Base-by-base conservation (phyloP, 768 basidiomycete genomes). In the Mycena polygramma region DNA sequence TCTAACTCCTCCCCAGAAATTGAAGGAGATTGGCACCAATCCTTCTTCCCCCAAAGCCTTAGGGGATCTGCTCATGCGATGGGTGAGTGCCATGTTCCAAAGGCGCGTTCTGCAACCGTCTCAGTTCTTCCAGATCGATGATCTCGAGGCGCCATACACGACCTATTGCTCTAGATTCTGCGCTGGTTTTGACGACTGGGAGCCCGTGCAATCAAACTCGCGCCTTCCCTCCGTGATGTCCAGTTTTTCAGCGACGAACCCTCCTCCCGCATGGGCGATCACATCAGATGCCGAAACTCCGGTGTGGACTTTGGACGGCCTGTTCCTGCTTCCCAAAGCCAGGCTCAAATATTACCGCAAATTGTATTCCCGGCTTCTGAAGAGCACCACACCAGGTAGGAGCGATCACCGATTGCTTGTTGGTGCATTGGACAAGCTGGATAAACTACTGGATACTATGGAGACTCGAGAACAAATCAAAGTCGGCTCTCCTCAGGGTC, bases 11-110 rank as follows among this genome's bases (percentile, higher is more conserved):
- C 66, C 39, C 22, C 80, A 98, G 97, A 94, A 94, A 90, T 84
- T 99, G 63, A 96, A 94, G 80, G 96, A 97, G 69, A 96, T 99
- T 71, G 97, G 96, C 22, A 89, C 93, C 20, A 94, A 92, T 81
- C 97, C 97, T 2, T 91, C 94, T 7, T 95, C 94, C 15, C 96
- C 97, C 7, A 98, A 96, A 77, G 95, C 93, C 15, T 85, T 99
- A 36, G 97, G 98, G 48, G 97, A 99, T 80, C 84, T 99, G 48
- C 85, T 99, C 63, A 98, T 98, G 93, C 91, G 93, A 82, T 99
- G 97, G 98, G 97, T 97, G 73, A 70, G 94, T 82, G 43, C 55
- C 53, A 57, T 64, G 48, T 62, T 54, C 30, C 69, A 36, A 53
- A 46, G 49, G 52, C 64, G 49, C 58, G 51, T 55, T 20, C 71